A percentile compares a stretch with the other conserved stretches of the same genome.
phyloP scores from a whole-genome alignment of 768 basidiomycete genomes.

The Postia placenta region DNA sequence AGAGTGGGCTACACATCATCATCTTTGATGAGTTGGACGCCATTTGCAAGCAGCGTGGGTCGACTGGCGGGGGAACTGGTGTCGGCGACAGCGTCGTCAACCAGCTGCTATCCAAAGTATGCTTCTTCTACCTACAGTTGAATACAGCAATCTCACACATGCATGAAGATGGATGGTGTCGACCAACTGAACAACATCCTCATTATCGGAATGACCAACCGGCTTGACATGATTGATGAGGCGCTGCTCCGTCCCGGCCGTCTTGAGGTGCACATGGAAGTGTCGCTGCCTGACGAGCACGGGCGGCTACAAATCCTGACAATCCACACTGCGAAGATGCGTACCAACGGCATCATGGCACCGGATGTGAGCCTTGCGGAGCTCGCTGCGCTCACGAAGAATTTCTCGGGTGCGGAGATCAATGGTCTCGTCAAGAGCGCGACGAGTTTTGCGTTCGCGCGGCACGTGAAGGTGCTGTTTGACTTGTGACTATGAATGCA shows the following conservation, averaged over 20 bases:
- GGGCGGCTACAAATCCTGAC: slow-evolving; percentile 91
- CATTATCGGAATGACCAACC: slow-evolving; percentile 99
- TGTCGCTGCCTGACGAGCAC: slow-evolving; percentile 90
- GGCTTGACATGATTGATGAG: slow-evolving; percentile 98
- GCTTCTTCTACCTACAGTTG: slow-evolving; percentile 8
- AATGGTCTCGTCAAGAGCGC: slow-evolving; percentile 96
- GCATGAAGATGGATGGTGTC: slow-evolving; percentile 91
- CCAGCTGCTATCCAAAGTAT: slow-evolving; percentile 92
- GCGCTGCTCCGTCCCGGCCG: slow-evolving; percentile 95
- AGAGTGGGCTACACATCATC: slow-evolving; percentile 96
- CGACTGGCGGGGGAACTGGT: slow-evolving; percentile 84
- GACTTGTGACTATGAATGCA: neutral
- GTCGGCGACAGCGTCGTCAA: slow-evolving; percentile 99
- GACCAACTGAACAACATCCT: slow-evolving; percentile 98
- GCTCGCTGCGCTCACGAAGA: slow-evolving; percentile 83
- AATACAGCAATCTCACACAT: neutral
- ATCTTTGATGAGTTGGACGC: slow-evolving; percentile 99
- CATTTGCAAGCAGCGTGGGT: slow-evolving; percentile 97
- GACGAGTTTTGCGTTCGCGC: slow-evolving; percentile 94
- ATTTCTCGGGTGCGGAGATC: slow-evolving; percentile 97
- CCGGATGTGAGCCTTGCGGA: slow-evolving; percentile 75
- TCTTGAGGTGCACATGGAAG: slow-evolving; percentile 99
- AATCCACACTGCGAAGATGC: slow-evolving; percentile 96
- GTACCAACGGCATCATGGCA: slow-evolving; percentile 86
- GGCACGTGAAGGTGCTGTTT: slow-evolving; percentile 77